These are phyloP conservation scores for Meira miltonrushii DNA, from an alignment of 1,284 basidiomycete genomes.

Conservation along the genomic window DNA sequence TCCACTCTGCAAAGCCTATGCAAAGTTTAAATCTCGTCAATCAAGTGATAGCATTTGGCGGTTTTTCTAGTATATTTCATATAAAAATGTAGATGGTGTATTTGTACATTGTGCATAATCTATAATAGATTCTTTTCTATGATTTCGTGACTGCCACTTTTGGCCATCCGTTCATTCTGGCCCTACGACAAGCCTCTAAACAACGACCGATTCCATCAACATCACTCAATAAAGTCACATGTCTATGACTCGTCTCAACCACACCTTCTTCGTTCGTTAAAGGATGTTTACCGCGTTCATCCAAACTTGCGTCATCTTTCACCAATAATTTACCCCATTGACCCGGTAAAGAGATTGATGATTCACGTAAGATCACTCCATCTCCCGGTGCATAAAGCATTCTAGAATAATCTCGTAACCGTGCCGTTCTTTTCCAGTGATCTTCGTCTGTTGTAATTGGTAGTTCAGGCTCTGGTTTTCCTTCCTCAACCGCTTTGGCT, in stretches of 20 bases:
- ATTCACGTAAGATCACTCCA: conserved; percentile 48
- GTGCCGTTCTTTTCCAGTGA: conserved; percentile 24
- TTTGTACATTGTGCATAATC: background rate
- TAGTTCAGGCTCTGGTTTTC: conserved; percentile 12
- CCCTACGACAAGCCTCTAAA: conserved; percentile 10
- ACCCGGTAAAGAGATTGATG: conserved; percentile 38
- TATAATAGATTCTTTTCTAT: background rate
- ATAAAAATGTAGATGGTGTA: background rate
- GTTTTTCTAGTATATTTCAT: background rate
- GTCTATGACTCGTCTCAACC: conserved; percentile 38
- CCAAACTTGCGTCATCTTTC: conserved; percentile 14
- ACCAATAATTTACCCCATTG: conserved; percentile 23
- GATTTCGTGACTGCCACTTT: background rate
- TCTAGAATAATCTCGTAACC: conserved; percentile 26
- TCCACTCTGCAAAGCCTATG: conserved; percentile 15
- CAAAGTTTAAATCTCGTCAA: background rate
- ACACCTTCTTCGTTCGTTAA: conserved; percentile 25
- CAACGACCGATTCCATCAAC: conserved; percentile 19
- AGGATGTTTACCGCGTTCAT: conserved; percentile 12
- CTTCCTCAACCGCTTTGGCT: conserved; percentile 7
- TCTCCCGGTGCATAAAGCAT: conserved; percentile 40
- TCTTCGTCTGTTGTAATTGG: background rate
- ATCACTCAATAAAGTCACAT: conserved; percentile 43
- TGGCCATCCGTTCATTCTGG: background rate
- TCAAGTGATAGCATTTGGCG: background rate